Percentiles rank a stretch among this genome's conserved stretches.
Conservation (phyloP, 2,329 filamentous ascomycete species). For the Chaetothyriales sp. region DNA sequence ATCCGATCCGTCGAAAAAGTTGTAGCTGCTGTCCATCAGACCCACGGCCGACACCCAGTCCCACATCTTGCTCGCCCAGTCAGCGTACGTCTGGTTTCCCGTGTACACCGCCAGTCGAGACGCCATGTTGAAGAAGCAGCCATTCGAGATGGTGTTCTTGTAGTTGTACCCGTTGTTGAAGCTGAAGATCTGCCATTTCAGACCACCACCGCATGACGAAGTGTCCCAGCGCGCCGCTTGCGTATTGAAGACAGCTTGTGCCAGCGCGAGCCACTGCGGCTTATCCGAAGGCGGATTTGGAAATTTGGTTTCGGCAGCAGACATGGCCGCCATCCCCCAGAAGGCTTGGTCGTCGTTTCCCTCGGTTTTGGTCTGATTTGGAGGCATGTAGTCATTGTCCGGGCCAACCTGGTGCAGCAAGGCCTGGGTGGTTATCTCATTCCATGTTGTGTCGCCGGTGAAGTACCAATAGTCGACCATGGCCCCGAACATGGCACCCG, state of each 20-base stretch:
- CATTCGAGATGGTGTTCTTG: slow-evolving; percentile 47
- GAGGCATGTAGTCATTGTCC: slow-evolving; percentile 63
- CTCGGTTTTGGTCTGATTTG: slow-evolving; percentile 34
- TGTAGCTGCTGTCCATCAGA: slow-evolving; percentile 36
- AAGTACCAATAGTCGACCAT: slow-evolving; percentile 78
- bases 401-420: slow-evolving; percentile 63
- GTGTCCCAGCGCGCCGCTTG: slow-evolving; percentile 59
- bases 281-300: slow-evolving; percentile 49
- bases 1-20: slow-evolving; percentile 44
- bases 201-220: slow-evolving; percentile 53
- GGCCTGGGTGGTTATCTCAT: slow-evolving; percentile 51
- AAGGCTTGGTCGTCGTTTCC: slow-evolving; percentile 55
- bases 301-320: slow-evolving; percentile 63
- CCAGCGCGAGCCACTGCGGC: slow-evolving; percentile 65
- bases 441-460: slow-evolving; percentile 60
- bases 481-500: slow-evolving; percentile 55
- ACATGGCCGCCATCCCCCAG: slow-evolving; percentile 73
- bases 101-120: slow-evolving; percentile 66
- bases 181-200: slow-evolving; percentile 75
- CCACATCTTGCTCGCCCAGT: slow-evolving; percentile 57
- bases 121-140: slow-evolving; percentile 44
- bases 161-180: slow-evolving; percentile 56
- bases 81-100: slow-evolving; percentile 60
- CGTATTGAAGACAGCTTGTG: slow-evolving; percentile 67
- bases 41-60: slow-evolving; percentile 42